Evolutionary conservation across 805 yeast species (phyloP), one percentile per base, ranked within the genome.

Genomic region (Wickerhamomyces hampshirensis): DNA sequence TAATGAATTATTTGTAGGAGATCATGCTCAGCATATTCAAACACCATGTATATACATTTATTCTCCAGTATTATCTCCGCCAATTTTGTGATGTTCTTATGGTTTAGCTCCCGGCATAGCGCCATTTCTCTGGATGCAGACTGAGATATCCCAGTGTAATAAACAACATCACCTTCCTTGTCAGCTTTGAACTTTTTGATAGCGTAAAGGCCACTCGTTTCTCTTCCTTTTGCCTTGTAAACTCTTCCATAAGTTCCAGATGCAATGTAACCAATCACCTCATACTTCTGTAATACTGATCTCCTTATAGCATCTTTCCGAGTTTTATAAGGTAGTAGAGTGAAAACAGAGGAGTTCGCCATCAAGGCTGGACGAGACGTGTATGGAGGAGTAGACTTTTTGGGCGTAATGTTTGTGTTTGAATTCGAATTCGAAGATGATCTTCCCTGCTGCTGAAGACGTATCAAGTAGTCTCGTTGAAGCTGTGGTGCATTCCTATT

Each of bases 221-320:
- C 41, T 56, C 55, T 57, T 7, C 79, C 69, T 43, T 74, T 73
- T 6, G 97, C 98, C 56, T 93, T 91, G 65, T 88, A 93, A 16
- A 87, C 96, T 40, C 87, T 75, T 39, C 98, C 98, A 59, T 93
- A 93, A 0, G 98, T 93, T 27, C 98, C 98, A 0, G 98, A 96
- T 1, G 98, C 98, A 40, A 93, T 93, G 60, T 93, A 93, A 0
- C 98, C 98, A 13, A 88, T 62, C 41, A 93, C 82, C 43, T 83
- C 89, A 60, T 89, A 93, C 49, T 81, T 83, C 35, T 82, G 80
- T n/a, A 87, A 63, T 4, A 93, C 96, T 3, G 84, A 78, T 21
- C 75, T 69, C 35, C 96, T 63, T 11, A 73, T 61, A 18, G 71
- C 59, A 54, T 87, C 96, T 51, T 75, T 73, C 28, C 91, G 67